phyloP scores from a whole-genome alignment of 352 stramenopile genomes.

The Globisporangium paddicum region DNA sequence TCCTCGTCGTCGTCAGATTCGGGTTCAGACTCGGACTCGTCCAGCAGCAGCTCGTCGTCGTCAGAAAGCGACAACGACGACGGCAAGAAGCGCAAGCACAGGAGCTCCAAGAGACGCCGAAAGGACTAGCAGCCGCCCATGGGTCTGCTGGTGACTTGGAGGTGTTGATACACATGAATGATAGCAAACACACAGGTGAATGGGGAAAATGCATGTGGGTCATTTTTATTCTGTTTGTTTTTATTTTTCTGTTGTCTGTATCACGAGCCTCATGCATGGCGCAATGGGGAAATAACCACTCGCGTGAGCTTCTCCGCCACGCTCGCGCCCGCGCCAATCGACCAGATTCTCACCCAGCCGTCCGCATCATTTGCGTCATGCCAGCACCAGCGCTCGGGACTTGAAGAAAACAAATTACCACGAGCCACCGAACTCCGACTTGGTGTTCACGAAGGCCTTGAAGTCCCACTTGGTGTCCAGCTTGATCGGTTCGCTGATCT shows the following conservation, averaged over 20 bases:
- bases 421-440: conserved; percentile 86
- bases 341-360: background rate
- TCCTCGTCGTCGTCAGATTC: conserved; percentile 14
- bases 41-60: conserved; percentile 17
- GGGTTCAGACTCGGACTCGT: conserved; percentile 20
- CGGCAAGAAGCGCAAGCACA: conserved; percentile 15
- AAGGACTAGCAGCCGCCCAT: conserved; percentile 21
- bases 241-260: background rate
- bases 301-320: background rate
- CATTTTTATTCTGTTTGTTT: conserved; percentile 9
- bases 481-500: conserved; percentile 93
- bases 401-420: conserved; percentile 52
- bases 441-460: conserved; percentile 81
- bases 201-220: background rate
- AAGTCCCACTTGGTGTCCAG: conserved; percentile 95
- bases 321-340: background rate
- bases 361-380: background rate
- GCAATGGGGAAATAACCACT: background rate
- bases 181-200: background rate
- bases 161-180: background rate
- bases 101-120: conserved; percentile 32
- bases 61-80: conserved; percentile 18
- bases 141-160: background rate
- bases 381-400: background rate
- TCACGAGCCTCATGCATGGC: background rate